Base-by-base conservation (phyloP, 176 grass and related monocot species). In the Juncus inflexus region DNA sequence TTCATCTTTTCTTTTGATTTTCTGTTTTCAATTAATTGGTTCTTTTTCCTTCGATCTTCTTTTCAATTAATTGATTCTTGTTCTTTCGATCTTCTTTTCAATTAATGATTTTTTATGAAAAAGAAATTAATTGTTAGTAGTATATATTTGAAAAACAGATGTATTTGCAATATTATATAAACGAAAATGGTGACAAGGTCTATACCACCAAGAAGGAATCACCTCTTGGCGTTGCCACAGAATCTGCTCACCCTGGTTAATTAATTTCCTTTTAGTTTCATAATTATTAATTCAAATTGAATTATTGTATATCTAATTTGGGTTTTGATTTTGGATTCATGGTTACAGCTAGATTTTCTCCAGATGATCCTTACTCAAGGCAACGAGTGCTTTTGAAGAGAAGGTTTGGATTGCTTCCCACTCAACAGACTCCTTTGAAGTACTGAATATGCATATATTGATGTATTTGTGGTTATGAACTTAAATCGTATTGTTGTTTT, bases 161-260 rank as follows among this genome's bases (percentile, higher is more conserved):
- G 94, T 92, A 90, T 84, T 85, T 99, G 12, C 94, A 92, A 70
- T 92, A 62, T 65, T 99, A 99, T 77, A 89, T 86, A 50, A 99
- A 99, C 56, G 94, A 99, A 68, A 92, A 99, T 50, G 94, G 94
- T 0, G 85, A 78, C 49, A 99, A 99, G 78, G 94, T 99, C 9
- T 99, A 99, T 77, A 99, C 89, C 56, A 92, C 94, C 56, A 99
- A 99, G 87, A 90, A 96, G 68, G 91, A 96, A 69, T 90, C 91
- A 10, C 84, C 91, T 55, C 84, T 87, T 49, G 87, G 91, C 8
- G 76, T 76, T 39, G 68, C 81, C 12, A 90, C 84, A 42, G 78
- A 96, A 86, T 96, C 87, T 76, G 91, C 91, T 72, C 91, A 96
- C 49, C 87, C 87, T 43, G 87, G 91, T 96, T 60, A 78, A n/a